Percentiles rank a stretch among this genome's conserved stretches.
Conservation (phyloP, 192 early-diverging fungal species). For the Podila epicladia region DNA sequence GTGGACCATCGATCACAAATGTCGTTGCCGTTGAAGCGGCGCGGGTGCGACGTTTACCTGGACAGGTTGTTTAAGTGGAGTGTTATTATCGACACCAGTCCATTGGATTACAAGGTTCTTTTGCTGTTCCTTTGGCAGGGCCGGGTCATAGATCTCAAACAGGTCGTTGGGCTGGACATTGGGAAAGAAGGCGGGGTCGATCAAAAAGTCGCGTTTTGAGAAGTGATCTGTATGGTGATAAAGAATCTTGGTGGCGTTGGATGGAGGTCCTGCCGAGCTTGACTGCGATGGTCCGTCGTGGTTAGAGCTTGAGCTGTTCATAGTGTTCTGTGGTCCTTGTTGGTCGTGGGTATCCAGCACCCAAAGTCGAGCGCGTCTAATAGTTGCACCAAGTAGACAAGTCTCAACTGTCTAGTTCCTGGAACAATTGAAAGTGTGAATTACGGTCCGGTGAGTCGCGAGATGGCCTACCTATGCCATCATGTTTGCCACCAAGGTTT, state of each 20-base stretch:
- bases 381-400: not conserved
- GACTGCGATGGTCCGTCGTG: slow-evolving; percentile 4
- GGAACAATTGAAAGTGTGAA: too few relatives aligned
- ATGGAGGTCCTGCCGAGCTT: slow-evolving; percentile 4
- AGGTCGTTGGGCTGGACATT: slow-evolving; percentile 68
- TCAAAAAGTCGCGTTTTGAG: slow-evolving; percentile 69
- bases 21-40: not conserved
- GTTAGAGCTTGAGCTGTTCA: slow-evolving; percentile 4
- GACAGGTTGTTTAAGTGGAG: slow-evolving; percentile 60
- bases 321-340: not conserved
- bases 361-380: not conserved
- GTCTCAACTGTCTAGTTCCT: too few relatives aligned
- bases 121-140: slow-evolving; percentile 19
- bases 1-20: not conserved
- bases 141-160: slow-evolving; percentile 66
- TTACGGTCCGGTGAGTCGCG: too few relatives aligned
- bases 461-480: too few relatives aligned
- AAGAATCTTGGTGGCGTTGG: slow-evolving; percentile 35
- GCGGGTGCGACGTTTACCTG: slow-evolving; percentile 55
- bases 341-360: not conserved
- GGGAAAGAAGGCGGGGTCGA: slow-evolving; percentile 77
- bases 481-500: too few relatives aligned
- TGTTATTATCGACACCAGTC: slow-evolving; percentile 59
- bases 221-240: slow-evolving; percentile 68
- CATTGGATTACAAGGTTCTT: slow-evolving; percentile 65